Conservation (phyloP, 768 basidiomycete species). For the Amanita exitialis region DNA sequence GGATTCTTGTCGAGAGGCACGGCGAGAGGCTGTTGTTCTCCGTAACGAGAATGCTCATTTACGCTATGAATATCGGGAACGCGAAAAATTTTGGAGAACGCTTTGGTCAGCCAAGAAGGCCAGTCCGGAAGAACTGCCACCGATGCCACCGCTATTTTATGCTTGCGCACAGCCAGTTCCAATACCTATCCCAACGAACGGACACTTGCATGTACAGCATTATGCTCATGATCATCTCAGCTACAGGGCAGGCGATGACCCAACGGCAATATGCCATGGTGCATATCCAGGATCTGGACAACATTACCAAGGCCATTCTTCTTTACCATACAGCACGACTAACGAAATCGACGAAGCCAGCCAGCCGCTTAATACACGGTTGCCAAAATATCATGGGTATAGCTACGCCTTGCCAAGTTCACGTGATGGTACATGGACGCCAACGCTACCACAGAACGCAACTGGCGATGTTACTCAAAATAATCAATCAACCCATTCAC, state of each 20-base stretch:
- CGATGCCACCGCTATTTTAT: conserved; percentile 28
- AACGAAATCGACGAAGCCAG: conserved; percentile 21
- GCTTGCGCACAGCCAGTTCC: conserved; percentile 18
- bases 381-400: conserved; percentile 45
- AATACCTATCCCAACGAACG: conserved; percentile 21
- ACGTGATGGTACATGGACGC: conserved; percentile 32
- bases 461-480: conserved; percentile 28
- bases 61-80: conserved; percentile 54
- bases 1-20: conserved; percentile 65
- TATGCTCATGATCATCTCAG: conserved; percentile 27
- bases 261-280: conserved; percentile 27
- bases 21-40: conserved; percentile 49
- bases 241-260: conserved; percentile 41
- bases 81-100: conserved; percentile 64
- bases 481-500: conserved; percentile 1
- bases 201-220: conserved; percentile 24
- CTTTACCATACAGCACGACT: conserved; percentile 23
- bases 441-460: conserved; percentile 37
- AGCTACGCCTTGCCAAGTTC: conserved; percentile 24
- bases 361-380: conserved; percentile 28
- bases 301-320: conserved; percentile 35
- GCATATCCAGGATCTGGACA: conserved; percentile 31
- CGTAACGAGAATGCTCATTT: conserved; percentile 58
- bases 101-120: conserved; percentile 60
- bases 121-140: conserved; percentile 44